These are phyloP conservation scores for Stephania japonica DNA, from an alignment of 164 flowering plant genomes.

Conservation along the genomic window DNA sequence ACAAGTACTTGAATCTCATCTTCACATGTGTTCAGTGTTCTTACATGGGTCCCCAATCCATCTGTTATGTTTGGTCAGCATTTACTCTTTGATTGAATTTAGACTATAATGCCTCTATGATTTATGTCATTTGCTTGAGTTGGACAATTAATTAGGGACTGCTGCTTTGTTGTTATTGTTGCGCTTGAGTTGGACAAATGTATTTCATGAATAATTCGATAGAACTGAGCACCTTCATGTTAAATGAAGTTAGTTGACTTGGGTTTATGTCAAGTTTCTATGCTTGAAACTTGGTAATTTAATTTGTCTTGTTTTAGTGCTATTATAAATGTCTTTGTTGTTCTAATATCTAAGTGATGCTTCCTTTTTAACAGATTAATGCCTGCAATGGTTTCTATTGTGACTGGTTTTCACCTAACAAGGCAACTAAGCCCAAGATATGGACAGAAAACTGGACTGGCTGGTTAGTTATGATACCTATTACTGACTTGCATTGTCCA, in stretches of 20 bases:
- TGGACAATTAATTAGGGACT: background rate
- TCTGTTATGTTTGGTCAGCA: background rate
- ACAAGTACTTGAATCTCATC: background rate
- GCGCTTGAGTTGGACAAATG: background rate
- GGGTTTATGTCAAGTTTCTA: background rate
- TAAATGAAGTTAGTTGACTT: background rate
- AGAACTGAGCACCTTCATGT: background rate
- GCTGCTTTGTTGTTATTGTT: too few relatives aligned
- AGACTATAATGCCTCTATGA: background rate
- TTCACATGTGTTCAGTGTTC: background rate
- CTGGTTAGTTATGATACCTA: slow-evolving; percentile 44
- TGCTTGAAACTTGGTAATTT: background rate
- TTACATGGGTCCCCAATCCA: background rate
- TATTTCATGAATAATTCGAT: too few relatives aligned
- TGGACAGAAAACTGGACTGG: slow-evolving; percentile 99
- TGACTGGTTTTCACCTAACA: slow-evolving; percentile 92
- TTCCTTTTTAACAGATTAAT: slow-evolving; percentile 53
- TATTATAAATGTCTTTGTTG: background rate
- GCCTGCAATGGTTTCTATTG: slow-evolving; percentile 98
- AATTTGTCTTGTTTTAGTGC: background rate
- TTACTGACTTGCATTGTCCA: background rate
- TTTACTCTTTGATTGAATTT: background rate
- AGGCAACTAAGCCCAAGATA: slow-evolving; percentile 87
- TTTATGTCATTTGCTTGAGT: background rate
- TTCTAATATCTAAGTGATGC: background rate